Base-by-base conservation (phyloP, 1,139 yeast species). In the Debaryomycetaceae sp. region DNA sequence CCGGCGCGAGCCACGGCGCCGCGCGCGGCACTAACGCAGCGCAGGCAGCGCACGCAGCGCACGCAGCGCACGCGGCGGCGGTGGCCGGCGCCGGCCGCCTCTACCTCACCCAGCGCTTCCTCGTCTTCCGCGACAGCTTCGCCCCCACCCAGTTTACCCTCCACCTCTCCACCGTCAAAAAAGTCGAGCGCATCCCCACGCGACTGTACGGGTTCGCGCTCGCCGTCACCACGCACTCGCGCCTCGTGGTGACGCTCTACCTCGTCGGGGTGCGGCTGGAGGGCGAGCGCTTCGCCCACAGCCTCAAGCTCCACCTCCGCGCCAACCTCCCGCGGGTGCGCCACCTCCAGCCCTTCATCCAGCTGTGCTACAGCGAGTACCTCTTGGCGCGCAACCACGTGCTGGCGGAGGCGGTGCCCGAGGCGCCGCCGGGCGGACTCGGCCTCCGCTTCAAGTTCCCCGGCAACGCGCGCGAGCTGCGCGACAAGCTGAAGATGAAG, bases 391-490 rank as follows among this genome's bases (percentile, higher is more conserved):
- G 80, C 42, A 82, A 82, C 48, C 64, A 71, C 34, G 52, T 65
- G 2, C 54, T 74, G 26, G 41, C 51, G 6, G 74, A 73, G 40
- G 62, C 57, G 34, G 55, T 69, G 23, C 67, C 69, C 3, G 46
- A 53, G n/a, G 68, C 79, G 1, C 96, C 96, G 0, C 62, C 70
- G 3, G 93, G 93, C 16, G 98, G 98, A 1, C 62, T 89, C 25
- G 98, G 97, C 1, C 72, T 83, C 46, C 61, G 60, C 16, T 88
- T 76, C 58, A 83, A 83, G 44, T 93, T 82, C 51, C 98, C 98
- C 0, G 98, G 98, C 0, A 86, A 85, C 50, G 75, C 94, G 2
- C 71, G 72, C 39, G 82, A 80, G 38, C 64, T 78, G 26, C 74
- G 84, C 34, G 97, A 91, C 52, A 82, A 85, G 49, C 70, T 89